A percentile compares a stretch with the other conserved stretches of the same genome.
Conservation (phyloP, 108 stramenopile species). For the Fistulifera solaris region DNA sequence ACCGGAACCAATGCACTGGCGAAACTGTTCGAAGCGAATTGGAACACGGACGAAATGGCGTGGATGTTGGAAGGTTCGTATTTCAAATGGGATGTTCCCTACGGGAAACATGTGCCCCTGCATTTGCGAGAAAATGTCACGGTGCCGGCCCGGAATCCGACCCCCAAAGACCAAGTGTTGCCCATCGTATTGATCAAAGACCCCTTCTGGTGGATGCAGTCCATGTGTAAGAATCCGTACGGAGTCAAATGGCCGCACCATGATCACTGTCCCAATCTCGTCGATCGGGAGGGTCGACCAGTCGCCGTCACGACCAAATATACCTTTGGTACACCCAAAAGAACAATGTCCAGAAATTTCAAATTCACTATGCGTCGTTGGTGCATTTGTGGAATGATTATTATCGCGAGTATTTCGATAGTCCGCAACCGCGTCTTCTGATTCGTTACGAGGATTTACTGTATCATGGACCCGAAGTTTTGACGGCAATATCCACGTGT, state of each 20-base stretch:
- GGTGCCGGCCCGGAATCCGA: too few species aligned
- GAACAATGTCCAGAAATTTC: background rate
- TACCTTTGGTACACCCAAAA: background rate
- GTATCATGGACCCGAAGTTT: slow-evolving; percentile 49
- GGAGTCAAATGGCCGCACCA: background rate
- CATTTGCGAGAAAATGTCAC: too few species aligned
- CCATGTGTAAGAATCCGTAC: slow-evolving; percentile 1
- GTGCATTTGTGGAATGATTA: slow-evolving; percentile 57
- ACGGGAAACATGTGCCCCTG: background rate
- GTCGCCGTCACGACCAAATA: too few species aligned
- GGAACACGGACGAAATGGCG: background rate
- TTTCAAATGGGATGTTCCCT: background rate
- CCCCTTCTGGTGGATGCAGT: slow-evolving; percentile 1
- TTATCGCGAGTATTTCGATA: slow-evolving; percentile 47
- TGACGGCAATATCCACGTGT: slow-evolving; percentile 1
- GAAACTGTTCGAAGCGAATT: background rate
- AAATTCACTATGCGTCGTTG: slow-evolving; percentile 27
- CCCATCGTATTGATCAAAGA: slow-evolving; percentile 2
- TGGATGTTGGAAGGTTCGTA: background rate
- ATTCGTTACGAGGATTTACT: slow-evolving; percentile 73
- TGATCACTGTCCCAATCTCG: slow-evolving; percentile 1
- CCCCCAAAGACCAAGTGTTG: background rate
- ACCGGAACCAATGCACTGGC: slow-evolving; percentile 8
- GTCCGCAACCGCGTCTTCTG: slow-evolving; percentile 49
- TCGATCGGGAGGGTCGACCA: background rate